Evolutionary conservation across 805 yeast genomes (phyloP), one percentile per base, ranked within the genome.

Genomic region (Metschnikowia orientalis): DNA sequence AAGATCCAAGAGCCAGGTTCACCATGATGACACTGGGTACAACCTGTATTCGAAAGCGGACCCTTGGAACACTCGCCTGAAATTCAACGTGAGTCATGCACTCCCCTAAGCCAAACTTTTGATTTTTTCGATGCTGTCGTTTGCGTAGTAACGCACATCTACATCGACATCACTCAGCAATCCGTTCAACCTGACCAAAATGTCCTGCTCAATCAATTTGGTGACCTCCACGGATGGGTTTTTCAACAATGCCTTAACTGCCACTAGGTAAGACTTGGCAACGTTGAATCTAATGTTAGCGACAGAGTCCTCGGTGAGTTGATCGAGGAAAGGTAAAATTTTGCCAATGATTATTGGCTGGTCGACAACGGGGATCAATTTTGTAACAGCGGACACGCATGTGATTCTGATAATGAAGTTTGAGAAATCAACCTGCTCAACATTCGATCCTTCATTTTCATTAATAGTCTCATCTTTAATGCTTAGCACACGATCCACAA

Each of bases 261-360:
- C 67, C 16, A 70, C 63, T 25, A 75, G 71, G 52, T 83, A 77
- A 10, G 95, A 75, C 59, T 87, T 88, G 17, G 99, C 97, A 42
- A 84, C 88, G 61, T 89, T 92, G 67, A 92, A 92, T 54, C 97
- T 75, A 42, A 92, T 89, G 59, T 92, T 92, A 48, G 99, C 96
- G 36, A 92, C 97, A 6, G 78, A 73, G 61, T 92, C 98, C 23
- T 67, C 69, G 23, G 79, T 69, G 48, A 90, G 69, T 30, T 75
- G 77, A 45, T 77, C 71, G 40, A 92, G 69, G 51, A 86, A 89
- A 15, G 97, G 96, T 48, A 88, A 66, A 27, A 89, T 74, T 45
- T 80, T 79, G 24, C 69, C 68, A 24, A 75, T 67, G 14, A 84
- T 73, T 26, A 79, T 73, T 11, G 61, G 61, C 23, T 68, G 60